These are phyloP conservation scores for Epichloe glyceriae DNA, from an alignment of 2,329 filamentous ascomycete genomes.

Conservation along the genomic window DNA sequence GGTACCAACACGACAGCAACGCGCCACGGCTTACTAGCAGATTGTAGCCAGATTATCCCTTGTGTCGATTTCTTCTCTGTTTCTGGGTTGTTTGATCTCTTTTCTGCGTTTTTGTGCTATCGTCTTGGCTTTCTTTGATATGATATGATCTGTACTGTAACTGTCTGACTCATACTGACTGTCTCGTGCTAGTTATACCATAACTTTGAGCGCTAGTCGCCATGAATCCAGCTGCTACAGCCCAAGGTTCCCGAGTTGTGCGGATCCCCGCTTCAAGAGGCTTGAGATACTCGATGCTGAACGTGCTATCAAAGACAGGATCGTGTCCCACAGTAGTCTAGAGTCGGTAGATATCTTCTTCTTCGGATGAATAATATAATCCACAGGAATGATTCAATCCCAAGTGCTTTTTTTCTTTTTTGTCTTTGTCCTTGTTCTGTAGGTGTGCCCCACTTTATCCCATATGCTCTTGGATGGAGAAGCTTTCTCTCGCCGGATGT, in stretches of 20 bases:
- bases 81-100: slow-evolving; percentile 12
- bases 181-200: slow-evolving; percentile 52
- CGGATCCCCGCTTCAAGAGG: slow-evolving; percentile 20
- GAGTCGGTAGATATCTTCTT: slow-evolving; percentile 15
- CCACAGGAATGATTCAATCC: background rate
- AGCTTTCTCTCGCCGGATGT: background rate
- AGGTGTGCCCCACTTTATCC: background rate
- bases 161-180: slow-evolving; percentile 18
- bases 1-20: slow-evolving; percentile 22
- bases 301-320: slow-evolving; percentile 33
- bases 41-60: slow-evolving; percentile 16
- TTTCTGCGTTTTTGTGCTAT: slow-evolving; percentile 47
- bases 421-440: background rate
- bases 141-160: slow-evolving; percentile 17
- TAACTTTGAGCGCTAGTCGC: slow-evolving; percentile 48
- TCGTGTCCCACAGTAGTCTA: slow-evolving; percentile 20
- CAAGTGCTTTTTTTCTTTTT: background rate
- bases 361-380: slow-evolving; percentile 12
- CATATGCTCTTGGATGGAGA: background rate
- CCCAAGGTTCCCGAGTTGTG: slow-evolving; percentile 25
- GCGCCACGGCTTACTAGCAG: slow-evolving; percentile 13
- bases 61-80: slow-evolving; percentile 25
- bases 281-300: slow-evolving; percentile 18
- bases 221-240: slow-evolving; percentile 40
- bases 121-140: slow-evolving; percentile 38